These are phyloP conservation scores for Psophocarpus tetragonolobus DNA, from an alignment of 306 rosid genomes.

Conservation along the genomic window DNA sequence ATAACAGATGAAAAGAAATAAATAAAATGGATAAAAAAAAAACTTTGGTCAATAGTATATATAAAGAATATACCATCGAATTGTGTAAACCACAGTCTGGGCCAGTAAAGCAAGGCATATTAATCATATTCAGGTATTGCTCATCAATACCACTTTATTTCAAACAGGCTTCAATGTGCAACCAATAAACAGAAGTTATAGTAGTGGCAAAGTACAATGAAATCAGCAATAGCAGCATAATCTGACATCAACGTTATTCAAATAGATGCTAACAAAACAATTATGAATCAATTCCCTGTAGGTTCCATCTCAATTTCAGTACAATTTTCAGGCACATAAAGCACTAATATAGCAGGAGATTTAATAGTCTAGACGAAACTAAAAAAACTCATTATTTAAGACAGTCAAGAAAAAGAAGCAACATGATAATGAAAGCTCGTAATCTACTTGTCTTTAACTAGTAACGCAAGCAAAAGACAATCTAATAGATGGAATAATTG, in stretches of 20 bases:
- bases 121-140: not conserved
- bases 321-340: constrained; percentile 35
- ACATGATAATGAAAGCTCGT: constrained; percentile 23
- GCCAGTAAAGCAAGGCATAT: not conserved
- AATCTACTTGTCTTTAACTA: constrained; percentile 36
- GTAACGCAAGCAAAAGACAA: constrained; percentile 31
- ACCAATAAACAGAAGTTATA: constrained; percentile 26
- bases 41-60: not conserved
- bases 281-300: constrained; percentile 47
- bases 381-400: constrained; percentile 35
- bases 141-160: not conserved
- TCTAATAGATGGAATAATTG: constrained; percentile 76
- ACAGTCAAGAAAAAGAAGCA: constrained; percentile 31
- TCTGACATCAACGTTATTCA: constrained; percentile 31
- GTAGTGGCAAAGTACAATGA: constrained; percentile 19
- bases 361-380: constrained; percentile 28
- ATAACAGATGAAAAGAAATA: not conserved
- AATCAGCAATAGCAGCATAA: constrained; percentile 21
- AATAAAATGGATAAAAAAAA: not conserved
- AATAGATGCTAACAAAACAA: constrained; percentile 28
- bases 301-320: constrained; percentile 45
- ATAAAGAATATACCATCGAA: not conserved
- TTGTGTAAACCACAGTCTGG: not conserved
- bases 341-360: constrained; percentile 29
- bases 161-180: constrained; percentile 9